Conservation (phyloP, 768 basidiomycete species). For the Suillus placidus region DNA sequence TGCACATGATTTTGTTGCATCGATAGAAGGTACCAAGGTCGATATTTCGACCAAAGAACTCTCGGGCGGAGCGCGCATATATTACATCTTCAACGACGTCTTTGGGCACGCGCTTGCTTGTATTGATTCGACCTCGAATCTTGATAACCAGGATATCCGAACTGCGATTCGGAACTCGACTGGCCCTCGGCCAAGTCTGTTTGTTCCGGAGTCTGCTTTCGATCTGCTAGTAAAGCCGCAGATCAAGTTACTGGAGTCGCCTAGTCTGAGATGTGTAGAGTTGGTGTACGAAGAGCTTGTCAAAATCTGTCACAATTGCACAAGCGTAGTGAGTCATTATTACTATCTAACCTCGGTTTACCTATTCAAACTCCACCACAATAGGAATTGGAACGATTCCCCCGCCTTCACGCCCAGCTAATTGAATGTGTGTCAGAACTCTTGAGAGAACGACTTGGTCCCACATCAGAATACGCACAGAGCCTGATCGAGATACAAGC, state of each 20-base stretch:
- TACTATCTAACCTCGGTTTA: neutral
- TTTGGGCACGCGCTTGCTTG: conserved; percentile 90
- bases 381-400: conserved; percentile 96
- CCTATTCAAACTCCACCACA: neutral
- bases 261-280: conserved; percentile 94
- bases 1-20: conserved; percentile 93
- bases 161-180: conserved; percentile 99
- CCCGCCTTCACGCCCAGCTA: conserved; percentile 86
- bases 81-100: conserved; percentile 99
- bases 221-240: conserved; percentile 97
- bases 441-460: conserved; percentile 90
- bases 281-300: conserved; percentile 98
- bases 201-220: conserved; percentile 97
- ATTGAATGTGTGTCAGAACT: conserved; percentile 98
- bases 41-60: conserved; percentile 98
- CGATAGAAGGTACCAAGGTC: conserved; percentile 95
- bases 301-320: conserved; percentile 99
- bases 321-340: conserved; percentile 66
- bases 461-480: conserved; percentile 95
- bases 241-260: conserved; percentile 93
- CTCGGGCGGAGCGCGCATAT: conserved; percentile 96
- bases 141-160: conserved; percentile 93
- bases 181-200: conserved; percentile 92
- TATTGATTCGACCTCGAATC: conserved; percentile 88
- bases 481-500: conserved; percentile 97